Conservation (phyloP, 768 basidiomycete species). For the Tremella fuciformis region DNA sequence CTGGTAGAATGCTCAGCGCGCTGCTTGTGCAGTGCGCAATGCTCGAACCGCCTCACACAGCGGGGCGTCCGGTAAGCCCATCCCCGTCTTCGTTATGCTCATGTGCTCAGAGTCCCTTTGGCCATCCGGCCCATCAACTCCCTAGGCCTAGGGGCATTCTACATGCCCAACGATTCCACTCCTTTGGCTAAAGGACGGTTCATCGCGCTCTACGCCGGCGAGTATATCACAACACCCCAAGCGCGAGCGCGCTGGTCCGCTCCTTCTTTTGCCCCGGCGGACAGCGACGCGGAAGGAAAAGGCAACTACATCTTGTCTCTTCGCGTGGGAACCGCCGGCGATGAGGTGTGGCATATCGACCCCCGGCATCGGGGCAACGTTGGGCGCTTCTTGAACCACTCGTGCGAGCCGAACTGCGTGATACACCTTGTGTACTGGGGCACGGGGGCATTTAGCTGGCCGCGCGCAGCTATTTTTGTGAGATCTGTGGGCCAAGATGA, state of each 20-base stretch:
- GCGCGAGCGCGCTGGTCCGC: slow-evolving; percentile 31
- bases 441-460: slow-evolving; percentile 19
- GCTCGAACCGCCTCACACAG: slow-evolving; percentile 43
- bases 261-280: not conserved
- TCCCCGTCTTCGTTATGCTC: too few species aligned
- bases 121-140: slow-evolving; percentile 10
- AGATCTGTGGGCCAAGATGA: too few species aligned
- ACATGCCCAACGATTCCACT: slow-evolving; percentile 9
- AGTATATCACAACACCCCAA: slow-evolving; percentile 42
- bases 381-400: slow-evolving; percentile 50
- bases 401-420: slow-evolving; percentile 50
- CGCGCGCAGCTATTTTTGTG: slow-evolving; percentile 51
- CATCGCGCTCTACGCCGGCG: slow-evolving; percentile 50
- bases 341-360: slow-evolving; percentile 38
- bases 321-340: slow-evolving; percentile 11
- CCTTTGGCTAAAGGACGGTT: slow-evolving; percentile 37
- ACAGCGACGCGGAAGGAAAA: not conserved
- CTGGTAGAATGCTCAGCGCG: slow-evolving; percentile 48
- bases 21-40: slow-evolving; percentile 37
- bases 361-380: slow-evolving; percentile 46
- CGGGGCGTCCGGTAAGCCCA: slow-evolving; percentile 34
- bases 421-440: slow-evolving; percentile 48
- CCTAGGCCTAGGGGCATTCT: slow-evolving; percentile 45
- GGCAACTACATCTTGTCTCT: slow-evolving; percentile 51
- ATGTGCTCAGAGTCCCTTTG: slow-evolving; percentile 15